A percentile compares a stretch with the other conserved stretches of the same genome.
These are phyloP conservation scores for Ceratobasidium sp. DNA, from an alignment of 1,284 basidiomycete species.

Conservation along the genomic window DNA sequence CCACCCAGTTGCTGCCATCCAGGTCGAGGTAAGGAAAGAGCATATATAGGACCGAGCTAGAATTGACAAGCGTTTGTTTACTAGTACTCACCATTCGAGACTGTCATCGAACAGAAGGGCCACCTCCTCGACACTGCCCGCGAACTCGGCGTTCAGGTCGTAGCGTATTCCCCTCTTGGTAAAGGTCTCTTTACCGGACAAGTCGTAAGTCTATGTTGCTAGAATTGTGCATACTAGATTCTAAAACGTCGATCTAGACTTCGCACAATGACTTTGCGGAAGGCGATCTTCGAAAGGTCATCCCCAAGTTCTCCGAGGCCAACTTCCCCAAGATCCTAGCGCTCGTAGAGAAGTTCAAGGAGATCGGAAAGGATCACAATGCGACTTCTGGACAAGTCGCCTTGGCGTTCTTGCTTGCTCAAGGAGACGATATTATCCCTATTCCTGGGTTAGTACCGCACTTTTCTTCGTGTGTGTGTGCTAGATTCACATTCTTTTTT, in stretches of 20 bases:
- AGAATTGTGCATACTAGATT: not conserved
- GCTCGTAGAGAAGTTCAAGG: conserved; percentile 60
- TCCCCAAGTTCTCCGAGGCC: conserved; percentile 54
- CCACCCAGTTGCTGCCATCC: conserved; percentile 69
- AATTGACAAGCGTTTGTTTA: not conserved
- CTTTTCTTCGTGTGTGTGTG: not conserved
- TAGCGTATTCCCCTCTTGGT: conserved; percentile 59
- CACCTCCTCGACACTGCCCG: conserved; percentile 60
- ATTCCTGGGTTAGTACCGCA: conserved; percentile 61
- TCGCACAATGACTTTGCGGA: conserved; percentile 63
- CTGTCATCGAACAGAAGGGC: conserved; percentile 63
- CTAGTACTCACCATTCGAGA: conserved; percentile 68
- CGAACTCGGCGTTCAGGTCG: conserved; percentile 48
- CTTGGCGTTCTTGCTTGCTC: conserved; percentile 69
- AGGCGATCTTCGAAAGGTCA: conserved; percentile 58
- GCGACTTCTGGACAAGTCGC: conserved; percentile 66
- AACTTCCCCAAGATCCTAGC: conserved; percentile 69
- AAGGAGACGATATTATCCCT: conserved; percentile 64
- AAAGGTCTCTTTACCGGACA: conserved; percentile 54
- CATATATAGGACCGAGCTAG: not conserved
- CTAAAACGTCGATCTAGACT: conserved; percentile 52
- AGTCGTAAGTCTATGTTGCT: not conserved
- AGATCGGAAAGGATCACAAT: conserved; percentile 53
- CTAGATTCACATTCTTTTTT: not conserved
- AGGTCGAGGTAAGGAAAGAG: conserved; percentile 59